These are phyloP conservation scores for Podospora pseudocomata DNA, from an alignment of 495 filamentous ascomycete species.

Conservation along the genomic window DNA sequence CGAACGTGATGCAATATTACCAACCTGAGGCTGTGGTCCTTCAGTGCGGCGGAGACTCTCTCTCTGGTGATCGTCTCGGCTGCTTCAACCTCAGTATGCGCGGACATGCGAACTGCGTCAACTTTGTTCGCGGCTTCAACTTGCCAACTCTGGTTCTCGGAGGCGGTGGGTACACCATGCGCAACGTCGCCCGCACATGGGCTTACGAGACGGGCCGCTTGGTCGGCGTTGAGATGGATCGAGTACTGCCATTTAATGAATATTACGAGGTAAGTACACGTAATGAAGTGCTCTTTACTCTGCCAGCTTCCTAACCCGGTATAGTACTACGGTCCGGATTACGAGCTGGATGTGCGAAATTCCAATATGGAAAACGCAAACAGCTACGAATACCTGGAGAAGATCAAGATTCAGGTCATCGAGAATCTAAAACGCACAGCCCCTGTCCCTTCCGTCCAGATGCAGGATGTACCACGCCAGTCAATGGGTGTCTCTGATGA, in stretches of 20 bases:
- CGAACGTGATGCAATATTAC: constrained; percentile 93
- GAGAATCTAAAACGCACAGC: constrained; percentile 89
- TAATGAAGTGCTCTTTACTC: background rate
- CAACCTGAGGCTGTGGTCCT: constrained; percentile 91
- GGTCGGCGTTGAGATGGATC: constrained; percentile 72
- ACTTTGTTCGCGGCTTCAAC: constrained; percentile 88
- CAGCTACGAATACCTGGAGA: constrained; percentile 87
- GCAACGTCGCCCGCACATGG: constrained; percentile 96
- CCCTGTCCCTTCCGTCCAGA: constrained; percentile 88
- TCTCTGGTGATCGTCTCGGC: constrained; percentile 90
- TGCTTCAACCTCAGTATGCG: constrained; percentile 99
- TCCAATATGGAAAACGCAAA: constrained; percentile 99
- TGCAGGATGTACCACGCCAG: constrained; percentile 86
- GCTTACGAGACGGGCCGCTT: constrained; percentile 92
- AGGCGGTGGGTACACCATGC: constrained; percentile 97
- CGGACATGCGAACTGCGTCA: constrained; percentile 96
- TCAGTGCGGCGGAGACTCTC: constrained; percentile 92
- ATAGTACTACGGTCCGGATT: constrained; percentile 95
- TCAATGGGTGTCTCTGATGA: constrained; percentile 71
- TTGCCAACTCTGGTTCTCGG: constrained; percentile 89
- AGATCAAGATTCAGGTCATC: constrained; percentile 87
- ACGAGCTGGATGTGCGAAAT: constrained; percentile 87
- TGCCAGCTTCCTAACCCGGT: constrained; percentile 29
- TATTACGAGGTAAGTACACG: constrained; percentile 80
- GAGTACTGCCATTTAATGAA: constrained; percentile 91